Base-by-base conservation (phyloP, 306 rosid genomes). In the Morella rubra region DNA sequence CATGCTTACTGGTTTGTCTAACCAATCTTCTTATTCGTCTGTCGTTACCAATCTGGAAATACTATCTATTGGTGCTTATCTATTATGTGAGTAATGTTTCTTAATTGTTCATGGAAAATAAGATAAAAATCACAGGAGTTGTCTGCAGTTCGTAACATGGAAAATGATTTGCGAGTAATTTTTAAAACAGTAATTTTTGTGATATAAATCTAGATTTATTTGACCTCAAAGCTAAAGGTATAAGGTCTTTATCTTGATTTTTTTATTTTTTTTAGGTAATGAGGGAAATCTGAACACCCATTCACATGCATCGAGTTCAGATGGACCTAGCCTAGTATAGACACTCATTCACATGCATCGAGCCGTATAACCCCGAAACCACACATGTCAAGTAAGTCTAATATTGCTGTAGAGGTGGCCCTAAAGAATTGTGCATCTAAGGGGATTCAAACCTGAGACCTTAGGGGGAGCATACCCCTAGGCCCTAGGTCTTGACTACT, bases 1-100 rank as follows among this genome's bases (percentile, higher is more conserved):
- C 98, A 93, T 78, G 96, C 95, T n/a, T 93, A 91, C 90, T 91
- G 97, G 97, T 93, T 81, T 75, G 91, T 91, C 85, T 73, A 52
- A 81, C 45, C 72, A 7, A 62, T 80, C 82, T 79, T 74, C 81
- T n/a, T 18, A 6, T 7, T 56, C 50, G 3, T 69, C 64, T 11
- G 24, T 42, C 69, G 75, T 65, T 19, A 50, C 66, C 69, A 8
- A n/a, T 71, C 45, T 50, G 65, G 47, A 55, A 44, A 53, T 46
- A 32, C 11, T 77, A 51, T 44, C 51, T 74, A 20, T 41, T 73
- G 52, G 22, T 58, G 32, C 40, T 22, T 20, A 32, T 58, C 4
- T 53, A 27, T 42, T 6, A n/a, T 16, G 22, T 56, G n/a, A 40
- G 62, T 73, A 22, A 50, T 44, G 65, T 55, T 40, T 47, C 12